phyloP scores from a whole-genome alignment of 768 basidiomycete genomes.

The Lactifluus rugatus region DNA sequence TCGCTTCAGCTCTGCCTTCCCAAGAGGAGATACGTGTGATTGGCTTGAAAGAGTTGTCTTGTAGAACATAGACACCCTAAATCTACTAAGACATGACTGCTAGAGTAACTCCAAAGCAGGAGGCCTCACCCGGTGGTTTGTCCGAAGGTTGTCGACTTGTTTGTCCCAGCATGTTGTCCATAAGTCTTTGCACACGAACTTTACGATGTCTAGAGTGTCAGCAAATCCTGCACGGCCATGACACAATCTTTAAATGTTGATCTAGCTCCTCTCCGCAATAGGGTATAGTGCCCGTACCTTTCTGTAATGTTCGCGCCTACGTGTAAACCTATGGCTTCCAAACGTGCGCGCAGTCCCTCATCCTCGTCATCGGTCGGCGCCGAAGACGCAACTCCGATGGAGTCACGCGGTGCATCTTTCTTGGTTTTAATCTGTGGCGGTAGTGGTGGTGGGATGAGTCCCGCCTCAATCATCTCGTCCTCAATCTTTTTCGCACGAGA shows the following conservation, averaged over 20 bases:
- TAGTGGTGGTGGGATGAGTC: constrained; percentile 49
- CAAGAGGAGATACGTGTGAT: constrained; percentile 73
- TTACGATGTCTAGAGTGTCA: constrained; percentile 83
- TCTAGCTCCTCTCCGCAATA: neutral
- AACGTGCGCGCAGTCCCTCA: constrained; percentile 52
- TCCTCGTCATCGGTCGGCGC: constrained; percentile 53
- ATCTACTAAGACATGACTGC: neutral
- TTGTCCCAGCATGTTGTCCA: constrained; percentile 90
- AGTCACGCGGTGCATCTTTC: constrained; percentile 32
- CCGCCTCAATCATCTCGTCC: constrained; percentile 70
- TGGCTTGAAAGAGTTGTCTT: constrained; percentile 86
- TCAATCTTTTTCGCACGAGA: constrained; percentile 60
- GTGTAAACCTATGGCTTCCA: constrained; percentile 79
- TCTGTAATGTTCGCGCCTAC: constrained; percentile 83
- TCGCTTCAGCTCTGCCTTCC: constrained; percentile 65
- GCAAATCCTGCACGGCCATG: constrained; percentile 64
- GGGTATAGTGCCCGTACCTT: constrained; percentile 40
- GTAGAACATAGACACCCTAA: constrained; percentile 88
- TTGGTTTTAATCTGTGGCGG: constrained; percentile 32
- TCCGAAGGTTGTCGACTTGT: constrained; percentile 90
- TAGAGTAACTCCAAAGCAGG: neutral
- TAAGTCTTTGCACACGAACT: constrained; percentile 95
- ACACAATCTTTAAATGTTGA: constrained; percentile 45
- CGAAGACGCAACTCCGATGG: constrained; percentile 26
- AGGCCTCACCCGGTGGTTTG: constrained; percentile 75